Evolutionary conservation across 805 yeast genomes (phyloP), one percentile per base, ranked within the genome.

Genomic region (Ogataea sp.): DNA sequence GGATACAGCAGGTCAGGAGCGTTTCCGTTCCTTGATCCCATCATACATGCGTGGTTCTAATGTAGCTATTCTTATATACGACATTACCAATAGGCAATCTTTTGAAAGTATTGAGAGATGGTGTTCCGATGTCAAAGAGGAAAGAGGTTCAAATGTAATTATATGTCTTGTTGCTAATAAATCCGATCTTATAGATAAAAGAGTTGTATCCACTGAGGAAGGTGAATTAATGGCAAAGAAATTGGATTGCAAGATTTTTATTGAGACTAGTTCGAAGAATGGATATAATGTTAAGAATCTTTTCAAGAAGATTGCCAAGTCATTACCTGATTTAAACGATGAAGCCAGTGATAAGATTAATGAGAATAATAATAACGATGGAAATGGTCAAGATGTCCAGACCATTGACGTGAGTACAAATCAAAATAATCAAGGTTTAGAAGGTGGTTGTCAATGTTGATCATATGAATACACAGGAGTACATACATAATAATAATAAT

Each of bases 1-100:
- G 97, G 97, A 89, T 59, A 89, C 97, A 4, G 96, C 96, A 1
- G 96, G 97, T 14, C 97, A 89, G 63, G 98, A 93, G 61, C 68
- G 98, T 51, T 93, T 93, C 68, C 71, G 97, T 55, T 83, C 95
- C 15, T 73, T 93, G 58, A 90, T 93, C 41, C 98, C 98, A 3
- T 83, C 95, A 10, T 93, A 93, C 56, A 93, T 93, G 43, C 73
- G 98, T 50, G 98, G 93, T 61, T 83, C 94, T 14, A 88, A 89
- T 52, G 97, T 93, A n/a, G 97, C 98, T 0, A 94, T 93, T 35
- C 81, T 93, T 21, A 96, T 94, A 18, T 90, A 90, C 64, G 98
- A 93, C 58, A 83, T 90, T 43, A 87, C 97, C 7, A 83, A 79
- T 55, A 81, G 75, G 56, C 84, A 84, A 53, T 78, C 95, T 16